phyloP scores from a whole-genome alignment of 371 early-diverging fungal species.

The Cokeromyces recurvatus region DNA sequence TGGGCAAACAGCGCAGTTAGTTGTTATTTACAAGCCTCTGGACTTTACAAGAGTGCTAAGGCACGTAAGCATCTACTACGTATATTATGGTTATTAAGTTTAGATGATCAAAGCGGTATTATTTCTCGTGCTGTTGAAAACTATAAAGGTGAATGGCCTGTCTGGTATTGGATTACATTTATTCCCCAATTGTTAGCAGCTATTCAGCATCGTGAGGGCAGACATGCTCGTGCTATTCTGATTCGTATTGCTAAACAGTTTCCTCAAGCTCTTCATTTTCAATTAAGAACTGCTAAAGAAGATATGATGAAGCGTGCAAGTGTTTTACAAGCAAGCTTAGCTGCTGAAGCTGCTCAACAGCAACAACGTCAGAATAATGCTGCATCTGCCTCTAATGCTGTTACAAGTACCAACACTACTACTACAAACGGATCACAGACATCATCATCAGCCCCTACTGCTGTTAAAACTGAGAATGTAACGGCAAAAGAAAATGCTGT shows the following conservation, averaged over 20 bases:
- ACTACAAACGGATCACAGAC: neutral
- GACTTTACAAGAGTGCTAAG: conserved; percentile 78
- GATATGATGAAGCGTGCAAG: conserved; percentile 67
- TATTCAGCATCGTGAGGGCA: conserved; percentile 75
- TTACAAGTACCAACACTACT: neutral
- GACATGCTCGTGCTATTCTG: conserved; percentile 78
- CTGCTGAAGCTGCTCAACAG: conserved; percentile 11
- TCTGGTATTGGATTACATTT: conserved; percentile 98
- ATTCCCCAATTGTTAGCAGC: conserved; percentile 91
- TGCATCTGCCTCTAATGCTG: neutral
- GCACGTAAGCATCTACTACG: conserved; percentile 90
- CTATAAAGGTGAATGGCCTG: conserved; percentile 86
- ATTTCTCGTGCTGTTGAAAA: conserved; percentile 81
- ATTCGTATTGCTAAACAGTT: conserved; percentile 90
- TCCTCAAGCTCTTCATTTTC: conserved; percentile 97
- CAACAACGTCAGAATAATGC: conserved; percentile 1
- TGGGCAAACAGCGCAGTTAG: conserved; percentile 91
- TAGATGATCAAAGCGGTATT: conserved; percentile 81
- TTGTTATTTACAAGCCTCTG: conserved; percentile 95
- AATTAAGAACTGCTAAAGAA: conserved; percentile 89
- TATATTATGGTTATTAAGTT: conserved; percentile 88
- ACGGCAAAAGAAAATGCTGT: conserved; percentile 9
- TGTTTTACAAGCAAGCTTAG: conserved; percentile 9
- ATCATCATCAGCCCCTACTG: neutral
- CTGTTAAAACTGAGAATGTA: conserved; percentile 1